Evolutionary conservation across 495 filamentous ascomycete species (phyloP).

Genomic region (Entonaema liquescens): DNA sequence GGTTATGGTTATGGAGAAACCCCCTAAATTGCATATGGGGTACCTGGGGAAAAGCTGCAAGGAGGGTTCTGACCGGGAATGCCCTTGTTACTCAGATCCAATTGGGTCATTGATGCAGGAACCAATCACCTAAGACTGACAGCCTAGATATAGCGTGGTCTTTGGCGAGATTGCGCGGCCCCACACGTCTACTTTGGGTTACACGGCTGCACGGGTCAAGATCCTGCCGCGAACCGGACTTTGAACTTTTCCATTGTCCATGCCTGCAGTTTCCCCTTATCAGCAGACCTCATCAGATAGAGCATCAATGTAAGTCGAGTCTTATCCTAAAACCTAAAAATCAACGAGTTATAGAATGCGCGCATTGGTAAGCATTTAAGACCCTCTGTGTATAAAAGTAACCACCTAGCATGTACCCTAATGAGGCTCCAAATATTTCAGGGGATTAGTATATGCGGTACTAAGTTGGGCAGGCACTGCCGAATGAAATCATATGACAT

Average conservation of each 20-base stretch:
- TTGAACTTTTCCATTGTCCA: constrained; percentile 3
- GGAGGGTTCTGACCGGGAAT: constrained; percentile 6
- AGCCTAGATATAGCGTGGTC: constrained; percentile 21
- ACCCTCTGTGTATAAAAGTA: not conserved
- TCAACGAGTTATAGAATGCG: not conserved
- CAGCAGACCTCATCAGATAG: constrained; percentile 2
- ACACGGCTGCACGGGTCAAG: constrained; percentile 21
- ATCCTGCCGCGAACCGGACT: constrained; percentile 34
- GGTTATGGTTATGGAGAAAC: constrained; percentile 9
- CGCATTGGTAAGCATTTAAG: not conserved
- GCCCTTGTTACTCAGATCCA: constrained; percentile 13
- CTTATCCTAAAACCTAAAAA: not conserved
- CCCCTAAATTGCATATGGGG: constrained; percentile 33
- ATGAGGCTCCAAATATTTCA: not conserved
- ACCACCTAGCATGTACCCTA: not conserved
- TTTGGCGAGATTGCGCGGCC: constrained; percentile 36
- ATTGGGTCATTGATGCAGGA: constrained; percentile 27
- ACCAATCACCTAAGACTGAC: constrained; percentile 33
- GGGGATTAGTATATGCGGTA: not conserved
- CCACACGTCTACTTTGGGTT: constrained; percentile 19
- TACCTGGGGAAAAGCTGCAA: constrained; percentile 35
- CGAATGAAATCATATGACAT: not conserved
- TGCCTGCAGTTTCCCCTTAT: constrained; percentile 9
- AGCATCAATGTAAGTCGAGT: not conserved
- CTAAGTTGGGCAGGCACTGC: not conserved